Base-by-base conservation (phyloP, 1,284 basidiomycete genomes). In the Xanthoconium separans region DNA sequence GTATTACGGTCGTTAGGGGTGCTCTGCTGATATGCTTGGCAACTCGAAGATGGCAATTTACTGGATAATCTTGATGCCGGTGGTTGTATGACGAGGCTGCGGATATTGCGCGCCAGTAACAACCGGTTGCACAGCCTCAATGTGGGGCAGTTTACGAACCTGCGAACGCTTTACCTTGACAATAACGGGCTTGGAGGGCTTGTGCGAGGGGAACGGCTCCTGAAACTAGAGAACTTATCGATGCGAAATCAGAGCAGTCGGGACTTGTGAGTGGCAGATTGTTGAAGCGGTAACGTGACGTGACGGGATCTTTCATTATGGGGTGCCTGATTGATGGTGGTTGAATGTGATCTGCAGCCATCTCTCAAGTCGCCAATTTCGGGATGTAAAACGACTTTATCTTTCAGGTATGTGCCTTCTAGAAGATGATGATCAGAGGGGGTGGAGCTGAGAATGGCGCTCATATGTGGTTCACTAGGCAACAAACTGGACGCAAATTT, bases 81-180 rank as follows among this genome's bases (percentile, higher is more conserved):
- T 52, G 76, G 76, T 50, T 59, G 71, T 34, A 83, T 94, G 81
- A 73, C 79, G 31, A 81, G 81, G 58, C 71, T 98, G 59, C 87
- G 92, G n/a, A 87, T 93, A 44, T 81, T 99, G 54, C 87, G 93
- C 24, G 75, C 91, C 49, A 95, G 91, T 75, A 84, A 85, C 65
- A 99, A 99, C 73, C 78, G 82, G 41, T 73, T 99, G 56, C 73
- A 79, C 49, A 70, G 74, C 54, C 77, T 99, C 47, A 82, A 95
- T 66, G 81, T 90, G 46, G 79, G 79, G 18, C 74, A 77, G 16
- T 84, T 91, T 66, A 78, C 83, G 6, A 87, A 87, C 65, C 74
- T 98, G 59, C 85, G 94, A 59, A 98, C 93, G 59, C 80, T 98
- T 29, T 98, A 97, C 71, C 85, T 91, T 64, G 96, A 99, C 76